Base-by-base conservation (phyloP, 805 yeast species). In the Starmerella apicola region DNA sequence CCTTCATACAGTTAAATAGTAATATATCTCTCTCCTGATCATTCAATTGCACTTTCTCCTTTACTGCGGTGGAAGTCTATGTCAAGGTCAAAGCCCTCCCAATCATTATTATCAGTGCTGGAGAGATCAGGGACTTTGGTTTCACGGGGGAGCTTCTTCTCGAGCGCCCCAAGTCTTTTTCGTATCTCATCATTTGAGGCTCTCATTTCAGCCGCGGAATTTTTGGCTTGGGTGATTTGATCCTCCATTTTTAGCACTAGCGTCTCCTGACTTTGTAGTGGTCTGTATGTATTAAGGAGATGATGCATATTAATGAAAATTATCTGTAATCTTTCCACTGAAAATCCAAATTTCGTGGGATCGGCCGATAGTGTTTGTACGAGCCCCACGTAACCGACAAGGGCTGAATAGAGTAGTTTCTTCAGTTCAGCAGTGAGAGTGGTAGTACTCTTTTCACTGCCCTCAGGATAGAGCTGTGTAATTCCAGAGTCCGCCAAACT, bases 191-290 rank as follows among this genome's bases (percentile, higher is more conserved):
- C 47, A 48, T 72, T 69, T 1, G 62, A 56, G 29, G 54, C 46
- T 24, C 64, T 59, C 23, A 70, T 63, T 12, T 57, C 56, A 27
- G 55, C 58, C 15, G 57, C 51, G 15, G 53, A 50, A 26, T 41
- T 42, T 13, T 48, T 42, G 22, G 51, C 45, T 21, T 46, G 44
- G n/a, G 43, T 50, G 25, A 88, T 72, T 53, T 81, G 85, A 38
- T 74, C 78, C 51, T 71, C 75, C 55, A 83, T 61, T 39, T 80
- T 64, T 66, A 83, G 67, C 32, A 85, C 82, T 48, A 91, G 65
- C 36, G 86, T 78, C 53, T 91, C 98, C 38, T 96, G 68, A 3
- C 94, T 80, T 56, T 91, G 98, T 59, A 91, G 97, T 3, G 96
- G 91, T 45, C 98, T 67, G 60, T 91, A 91, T 38, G 86, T 85